These are phyloP conservation scores for Rhodotorula sp. DNA, from an alignment of 1,284 basidiomycete genomes.

Conservation along the genomic window DNA sequence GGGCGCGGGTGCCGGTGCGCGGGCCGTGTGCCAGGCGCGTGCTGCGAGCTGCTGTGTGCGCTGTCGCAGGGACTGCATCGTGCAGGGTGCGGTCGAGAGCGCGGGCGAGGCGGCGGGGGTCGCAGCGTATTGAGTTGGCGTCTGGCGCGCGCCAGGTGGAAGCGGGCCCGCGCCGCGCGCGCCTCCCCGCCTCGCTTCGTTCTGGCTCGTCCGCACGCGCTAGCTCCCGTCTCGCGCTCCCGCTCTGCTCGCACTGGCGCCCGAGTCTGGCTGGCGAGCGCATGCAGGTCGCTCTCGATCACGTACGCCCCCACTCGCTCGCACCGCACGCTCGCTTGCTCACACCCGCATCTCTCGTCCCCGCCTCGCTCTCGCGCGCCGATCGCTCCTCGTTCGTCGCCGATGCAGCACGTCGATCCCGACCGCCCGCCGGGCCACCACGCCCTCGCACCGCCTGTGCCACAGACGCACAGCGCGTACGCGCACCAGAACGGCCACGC, in stretches of 20 bases:
- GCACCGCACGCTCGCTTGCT: neutral
- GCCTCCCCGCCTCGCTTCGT: neutral
- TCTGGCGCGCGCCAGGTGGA: neutral
- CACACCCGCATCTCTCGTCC: neutral
- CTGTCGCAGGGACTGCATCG: too few species aligned
- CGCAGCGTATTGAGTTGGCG: neutral
- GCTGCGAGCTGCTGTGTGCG: neutral
- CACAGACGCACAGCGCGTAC: neutral
- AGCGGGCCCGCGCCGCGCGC: neutral
- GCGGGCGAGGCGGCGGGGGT: neutral
- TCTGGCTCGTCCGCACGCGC: neutral
- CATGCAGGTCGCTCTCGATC: neutral
- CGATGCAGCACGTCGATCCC: neutral
- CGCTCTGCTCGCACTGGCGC: too few species aligned
- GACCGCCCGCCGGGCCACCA: neutral
- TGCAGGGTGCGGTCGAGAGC: too few species aligned
- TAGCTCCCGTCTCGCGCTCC: neutral
- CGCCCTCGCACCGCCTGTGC: neutral
- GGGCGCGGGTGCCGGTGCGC: neutral
- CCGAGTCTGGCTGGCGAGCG: neutral
- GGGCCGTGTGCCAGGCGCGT: neutral
- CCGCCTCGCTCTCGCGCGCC: neutral
- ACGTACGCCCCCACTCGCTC: neutral
- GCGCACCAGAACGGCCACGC: neutral
- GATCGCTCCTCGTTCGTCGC: neutral